phyloP scores from a whole-genome alignment of 495 filamentous ascomycete species.

The Xylaria curta region DNA sequence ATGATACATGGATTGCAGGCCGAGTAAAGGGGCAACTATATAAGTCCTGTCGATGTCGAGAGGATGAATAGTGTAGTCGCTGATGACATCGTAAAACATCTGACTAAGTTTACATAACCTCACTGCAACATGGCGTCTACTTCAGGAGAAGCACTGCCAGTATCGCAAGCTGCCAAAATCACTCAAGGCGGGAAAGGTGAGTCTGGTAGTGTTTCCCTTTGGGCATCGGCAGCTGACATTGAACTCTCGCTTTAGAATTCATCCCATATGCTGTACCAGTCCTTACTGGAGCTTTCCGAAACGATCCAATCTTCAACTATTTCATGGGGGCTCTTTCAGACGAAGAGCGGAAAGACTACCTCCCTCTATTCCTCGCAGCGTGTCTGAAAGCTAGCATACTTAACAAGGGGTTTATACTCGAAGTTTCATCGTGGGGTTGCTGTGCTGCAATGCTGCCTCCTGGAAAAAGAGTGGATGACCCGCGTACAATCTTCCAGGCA shows the following conservation, averaged over 20 bases:
- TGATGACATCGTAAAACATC: neutral
- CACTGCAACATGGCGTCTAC: neutral
- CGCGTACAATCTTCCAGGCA: neutral
- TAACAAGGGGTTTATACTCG: slow-evolving; percentile 15
- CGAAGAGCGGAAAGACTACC: slow-evolving; percentile 5
- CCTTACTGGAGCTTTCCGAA: slow-evolving; percentile 2
- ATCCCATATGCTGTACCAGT: neutral
- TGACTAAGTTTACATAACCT: neutral
- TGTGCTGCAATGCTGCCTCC: slow-evolving; percentile 20
- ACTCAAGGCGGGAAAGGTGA: slow-evolving; percentile 5
- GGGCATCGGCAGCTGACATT: neutral
- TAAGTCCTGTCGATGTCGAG: neutral
- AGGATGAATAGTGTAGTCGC: neutral
- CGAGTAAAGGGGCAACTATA: neutral
- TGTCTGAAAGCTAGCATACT: neutral
- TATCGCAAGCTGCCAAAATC: neutral
- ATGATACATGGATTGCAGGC: neutral
- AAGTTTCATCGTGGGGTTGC: slow-evolving; percentile 21
- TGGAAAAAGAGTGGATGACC: slow-evolving; percentile 11
- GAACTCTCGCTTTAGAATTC: neutral
- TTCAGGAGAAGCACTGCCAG: neutral
- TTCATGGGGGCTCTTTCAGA: slow-evolving; percentile 17
- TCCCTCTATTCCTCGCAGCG: neutral
- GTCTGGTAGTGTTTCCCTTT: neutral
- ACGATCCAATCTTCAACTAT: slow-evolving; percentile 19